phyloP scores from a whole-genome alignment of 2,329 filamentous ascomycete species.

The Apiospora malaysiana region DNA sequence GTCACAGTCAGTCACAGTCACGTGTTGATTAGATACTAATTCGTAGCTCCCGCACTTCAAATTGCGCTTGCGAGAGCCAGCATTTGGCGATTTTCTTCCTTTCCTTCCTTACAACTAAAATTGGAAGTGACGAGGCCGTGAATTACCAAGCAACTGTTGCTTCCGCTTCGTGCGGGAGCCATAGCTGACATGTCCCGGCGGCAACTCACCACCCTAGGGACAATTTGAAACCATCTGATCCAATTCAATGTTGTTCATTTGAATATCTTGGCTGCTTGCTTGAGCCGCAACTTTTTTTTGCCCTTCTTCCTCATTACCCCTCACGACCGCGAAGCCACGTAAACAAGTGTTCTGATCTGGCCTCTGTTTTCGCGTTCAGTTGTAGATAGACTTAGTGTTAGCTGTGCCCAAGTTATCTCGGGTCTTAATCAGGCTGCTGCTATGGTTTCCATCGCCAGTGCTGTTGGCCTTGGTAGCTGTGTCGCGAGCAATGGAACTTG shows the following conservation, averaged over 20 bases:
- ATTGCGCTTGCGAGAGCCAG: background rate
- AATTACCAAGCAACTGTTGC: constrained; percentile 54
- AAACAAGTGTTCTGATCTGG: background rate
- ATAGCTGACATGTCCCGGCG: constrained; percentile 69
- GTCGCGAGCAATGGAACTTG: no score
- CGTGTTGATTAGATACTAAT: constrained; percentile 26
- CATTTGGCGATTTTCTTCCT: constrained; percentile 29
- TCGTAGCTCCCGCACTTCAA: constrained; percentile 27
- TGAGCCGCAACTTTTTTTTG: background rate
- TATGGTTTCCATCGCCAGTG: background rate
- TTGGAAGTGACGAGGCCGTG: constrained; percentile 77
- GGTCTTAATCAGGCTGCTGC: background rate
- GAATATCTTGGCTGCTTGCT: background rate
- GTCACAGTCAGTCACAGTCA: constrained; percentile 16
- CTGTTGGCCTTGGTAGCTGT: background rate
- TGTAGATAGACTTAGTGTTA: background rate
- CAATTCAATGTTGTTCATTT: constrained; percentile 44
- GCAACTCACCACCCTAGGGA: constrained; percentile 69
- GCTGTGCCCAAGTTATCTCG: background rate
- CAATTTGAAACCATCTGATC: constrained; percentile 72
- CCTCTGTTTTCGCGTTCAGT: background rate
- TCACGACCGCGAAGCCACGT: background rate
- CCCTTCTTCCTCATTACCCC: background rate
- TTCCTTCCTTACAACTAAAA: constrained; percentile 71
- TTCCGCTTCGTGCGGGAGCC: constrained; percentile 59